Evolutionary conservation across 2,329 filamentous ascomycete genomes (phyloP).

Genomic region (Fusarium odoratissimum): DNA sequence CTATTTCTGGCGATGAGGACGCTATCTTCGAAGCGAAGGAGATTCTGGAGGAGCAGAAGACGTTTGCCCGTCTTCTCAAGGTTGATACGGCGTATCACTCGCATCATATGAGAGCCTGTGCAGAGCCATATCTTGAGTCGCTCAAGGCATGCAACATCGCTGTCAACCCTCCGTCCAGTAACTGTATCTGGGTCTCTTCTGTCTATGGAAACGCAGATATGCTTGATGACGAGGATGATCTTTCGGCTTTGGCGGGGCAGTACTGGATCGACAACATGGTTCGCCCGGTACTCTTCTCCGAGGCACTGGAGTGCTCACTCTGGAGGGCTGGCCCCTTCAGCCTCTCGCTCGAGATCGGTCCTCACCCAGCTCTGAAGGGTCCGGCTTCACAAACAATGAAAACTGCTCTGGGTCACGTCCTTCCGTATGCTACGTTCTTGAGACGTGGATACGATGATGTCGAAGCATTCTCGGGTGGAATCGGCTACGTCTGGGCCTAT

Average conservation of each 20-base stretch:
- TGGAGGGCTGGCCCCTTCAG: neutral
- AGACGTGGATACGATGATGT: neutral
- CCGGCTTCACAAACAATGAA: neutral
- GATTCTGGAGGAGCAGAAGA: neutral
- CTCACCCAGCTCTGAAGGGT: neutral
- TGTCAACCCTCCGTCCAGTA: neutral
- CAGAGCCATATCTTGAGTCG: neutral
- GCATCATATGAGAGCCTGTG: neutral
- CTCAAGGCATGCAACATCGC: neutral
- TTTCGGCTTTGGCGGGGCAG: neutral
- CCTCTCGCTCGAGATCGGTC: neutral
- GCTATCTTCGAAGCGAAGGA: neutral
- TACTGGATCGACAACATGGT: slow-evolving; percentile 12
- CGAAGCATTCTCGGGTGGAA: neutral
- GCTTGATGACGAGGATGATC: neutral
- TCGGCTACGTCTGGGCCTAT: neutral
- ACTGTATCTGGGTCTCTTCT: neutral
- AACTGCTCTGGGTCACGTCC: neutral
- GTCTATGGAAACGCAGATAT: neutral
- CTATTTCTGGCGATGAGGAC: slow-evolving; percentile 5
- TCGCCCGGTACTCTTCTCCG: neutral
- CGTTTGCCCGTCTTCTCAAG: neutral
- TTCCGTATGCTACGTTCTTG: neutral
- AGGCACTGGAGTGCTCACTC: neutral
- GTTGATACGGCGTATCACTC: slow-evolving; percentile 15